Evolutionary conservation across 2,329 filamentous ascomycete species (phyloP).

Genomic region (Neofusicoccum sp.): DNA sequence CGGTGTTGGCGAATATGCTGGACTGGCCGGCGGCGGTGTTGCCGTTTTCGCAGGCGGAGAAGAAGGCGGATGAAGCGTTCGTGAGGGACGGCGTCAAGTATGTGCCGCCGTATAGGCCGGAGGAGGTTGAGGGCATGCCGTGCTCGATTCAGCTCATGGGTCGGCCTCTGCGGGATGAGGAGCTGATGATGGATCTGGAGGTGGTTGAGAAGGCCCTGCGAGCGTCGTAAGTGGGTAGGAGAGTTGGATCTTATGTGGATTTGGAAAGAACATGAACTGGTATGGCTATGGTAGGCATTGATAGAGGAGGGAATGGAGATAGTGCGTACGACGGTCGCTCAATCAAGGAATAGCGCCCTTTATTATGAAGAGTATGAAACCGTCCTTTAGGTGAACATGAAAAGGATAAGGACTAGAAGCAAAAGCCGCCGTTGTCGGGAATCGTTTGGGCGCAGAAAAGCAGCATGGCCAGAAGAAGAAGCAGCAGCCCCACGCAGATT

Average conservation of each 20-base stretch:
- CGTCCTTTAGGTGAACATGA: not conserved
- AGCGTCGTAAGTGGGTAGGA: not conserved
- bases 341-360: not conserved
- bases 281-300: not conserved
- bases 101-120: constrained; percentile 35
- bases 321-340: too few relatives aligned
- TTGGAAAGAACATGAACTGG: not conserved
- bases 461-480: not conserved
- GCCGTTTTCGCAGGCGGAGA: constrained; percentile 45
- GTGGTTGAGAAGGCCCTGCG: constrained; percentile 28
- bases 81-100: constrained; percentile 29
- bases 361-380: not conserved
- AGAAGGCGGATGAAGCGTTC: constrained; percentile 40
- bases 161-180: constrained; percentile 49
- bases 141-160: constrained; percentile 49
- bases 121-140: constrained; percentile 31
- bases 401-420: not conserved
- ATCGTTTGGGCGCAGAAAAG: not conserved
- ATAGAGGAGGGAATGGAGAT: not conserved
- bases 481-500: not conserved
- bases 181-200: constrained; percentile 38
- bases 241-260: not conserved
- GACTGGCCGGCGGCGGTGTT: constrained; percentile 56
- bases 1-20: constrained; percentile 52
- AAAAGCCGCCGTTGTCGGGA: not conserved